Evolutionary conservation across 306 rosid genomes (phyloP).

Genomic region (Casuarina cunninghamiana): DNA sequence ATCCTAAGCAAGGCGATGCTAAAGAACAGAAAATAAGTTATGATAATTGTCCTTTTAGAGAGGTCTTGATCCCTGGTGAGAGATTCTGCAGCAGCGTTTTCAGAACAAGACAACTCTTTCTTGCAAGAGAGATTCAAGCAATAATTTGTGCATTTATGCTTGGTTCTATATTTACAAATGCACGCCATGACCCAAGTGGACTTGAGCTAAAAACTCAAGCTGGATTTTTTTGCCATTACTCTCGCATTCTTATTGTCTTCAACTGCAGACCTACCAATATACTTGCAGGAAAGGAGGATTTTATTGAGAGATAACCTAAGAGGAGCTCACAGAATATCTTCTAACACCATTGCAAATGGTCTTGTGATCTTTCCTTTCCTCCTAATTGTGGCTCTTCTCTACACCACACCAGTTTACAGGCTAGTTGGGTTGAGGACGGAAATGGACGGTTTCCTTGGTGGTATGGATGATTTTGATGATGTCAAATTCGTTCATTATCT

Average conservation of each 20-base stretch:
- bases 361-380: conserved; percentile 68
- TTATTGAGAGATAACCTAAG: conserved; percentile 73
- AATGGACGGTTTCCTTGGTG: conserved; percentile 60
- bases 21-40: conserved; percentile 24
- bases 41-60: conserved; percentile 28
- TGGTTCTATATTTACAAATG: conserved; percentile 65
- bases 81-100: conserved; percentile 42
- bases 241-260: conserved; percentile 74
- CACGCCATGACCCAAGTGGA: conserved; percentile 29
- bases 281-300: conserved; percentile 71
- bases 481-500: conserved; percentile 44
- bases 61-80: conserved; percentile 33
- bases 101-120: conserved; percentile 52
- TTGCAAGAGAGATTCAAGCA: conserved; percentile 63
- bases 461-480: conserved; percentile 71
- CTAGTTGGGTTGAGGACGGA: conserved; percentile 65
- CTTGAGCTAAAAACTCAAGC: conserved; percentile 46
- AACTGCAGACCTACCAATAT: conserved; percentile 75
- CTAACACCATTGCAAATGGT: conserved; percentile 64
- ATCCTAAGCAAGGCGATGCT: conserved; percentile 1
- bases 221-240: conserved; percentile 71
- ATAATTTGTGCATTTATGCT: conserved; percentile 59
- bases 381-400: conserved; percentile 55
- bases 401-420: conserved; percentile 72
- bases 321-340: conserved; percentile 79